phyloP scores from a whole-genome alignment of 768 basidiomycete species.

The Boletus pseudo-olivaceus region DNA sequence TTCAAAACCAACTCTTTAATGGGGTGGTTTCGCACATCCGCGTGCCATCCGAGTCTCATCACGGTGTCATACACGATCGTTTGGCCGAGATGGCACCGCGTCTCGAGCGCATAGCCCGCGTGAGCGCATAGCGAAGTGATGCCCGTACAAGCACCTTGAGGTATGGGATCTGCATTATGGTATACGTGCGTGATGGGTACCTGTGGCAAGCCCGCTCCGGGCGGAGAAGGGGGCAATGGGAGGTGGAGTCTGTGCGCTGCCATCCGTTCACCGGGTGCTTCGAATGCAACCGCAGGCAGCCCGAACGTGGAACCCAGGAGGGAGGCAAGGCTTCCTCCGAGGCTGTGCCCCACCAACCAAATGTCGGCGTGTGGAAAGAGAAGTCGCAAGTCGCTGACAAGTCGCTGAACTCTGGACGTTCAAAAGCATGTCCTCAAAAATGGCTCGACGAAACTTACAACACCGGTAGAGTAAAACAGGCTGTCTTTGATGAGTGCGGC shows the following conservation, averaged over 20 bases:
- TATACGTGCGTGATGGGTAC: conserved; percentile 48
- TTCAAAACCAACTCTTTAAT: conserved; percentile 53
- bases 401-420: conserved; percentile 34
- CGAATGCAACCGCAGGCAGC: conserved; percentile 60
- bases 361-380: conserved; percentile 58
- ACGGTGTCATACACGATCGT: conserved; percentile 69
- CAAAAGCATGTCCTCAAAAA: conserved; percentile 2
- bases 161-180: conserved; percentile 71
- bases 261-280: conserved; percentile 61
- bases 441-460: conserved; percentile 46
- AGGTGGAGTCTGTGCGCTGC: conserved; percentile 61
- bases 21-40: conserved; percentile 52
- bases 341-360: conserved; percentile 60
- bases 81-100: conserved; percentile 59
- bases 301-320: conserved; percentile 65
- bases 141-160: conserved; percentile 55
- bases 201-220: conserved; percentile 9
- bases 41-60: conserved; percentile 55
- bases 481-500: conserved; percentile 83
- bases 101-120: conserved; percentile 65
- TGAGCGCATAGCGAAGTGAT: conserved; percentile 50
- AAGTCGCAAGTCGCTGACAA: conserved; percentile 54
- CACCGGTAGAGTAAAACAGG: conserved; percentile 88
- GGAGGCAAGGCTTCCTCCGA: conserved; percentile 63
- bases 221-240: conserved; percentile 43